phyloP scores from a whole-genome alignment of 225 moss, liverwort and hornwort genomes.

The Anthoceros angustus region DNA sequence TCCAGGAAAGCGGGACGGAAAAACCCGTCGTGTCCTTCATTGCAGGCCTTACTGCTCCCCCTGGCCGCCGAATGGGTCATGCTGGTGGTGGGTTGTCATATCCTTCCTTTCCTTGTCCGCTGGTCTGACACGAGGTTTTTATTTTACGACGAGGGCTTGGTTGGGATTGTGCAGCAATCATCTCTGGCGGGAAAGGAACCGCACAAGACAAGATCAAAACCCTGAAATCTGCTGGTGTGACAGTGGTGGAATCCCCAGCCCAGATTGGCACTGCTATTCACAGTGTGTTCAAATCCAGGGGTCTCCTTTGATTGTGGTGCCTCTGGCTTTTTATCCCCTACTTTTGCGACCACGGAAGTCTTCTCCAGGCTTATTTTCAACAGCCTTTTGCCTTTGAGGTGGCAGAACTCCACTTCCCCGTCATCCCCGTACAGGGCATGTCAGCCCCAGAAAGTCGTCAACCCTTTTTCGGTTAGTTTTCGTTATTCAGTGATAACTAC shows the following conservation, averaged over 20 bases:
- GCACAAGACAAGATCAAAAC: conserved; percentile 84
- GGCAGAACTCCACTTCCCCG: too few species aligned
- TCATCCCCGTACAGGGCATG: too few species aligned
- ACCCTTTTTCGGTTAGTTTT: too few species aligned
- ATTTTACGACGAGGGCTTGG: too few species aligned
- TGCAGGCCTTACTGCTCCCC: conserved; percentile 91
- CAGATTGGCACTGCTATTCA: conserved; percentile 65
- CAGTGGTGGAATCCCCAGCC: conserved; percentile 78
- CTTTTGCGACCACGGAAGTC: too few species aligned
- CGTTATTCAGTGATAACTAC: too few species aligned
- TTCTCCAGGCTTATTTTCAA: too few species aligned
- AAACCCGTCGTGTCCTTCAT: conserved; percentile 94
- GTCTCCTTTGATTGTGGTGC: conserved; percentile 21
- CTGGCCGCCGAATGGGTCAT: conserved; percentile 94
- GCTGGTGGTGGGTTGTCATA: conserved; percentile 35
- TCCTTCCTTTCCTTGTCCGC: neutral
- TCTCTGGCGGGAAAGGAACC: conserved; percentile 87
- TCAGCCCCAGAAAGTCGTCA: too few species aligned
- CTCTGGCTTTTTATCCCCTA: too few species aligned
- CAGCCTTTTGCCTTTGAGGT: too few species aligned
- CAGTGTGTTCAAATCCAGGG: conserved; percentile 67
- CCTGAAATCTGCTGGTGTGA: conserved; percentile 68
- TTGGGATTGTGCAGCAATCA: conserved; percentile 36
- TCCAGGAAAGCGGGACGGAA: conserved; percentile 62
- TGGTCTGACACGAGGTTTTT: too few species aligned